phyloP scores from a whole-genome alignment of 2,329 filamentous ascomycete species.

The Cytospora schulzeri region DNA sequence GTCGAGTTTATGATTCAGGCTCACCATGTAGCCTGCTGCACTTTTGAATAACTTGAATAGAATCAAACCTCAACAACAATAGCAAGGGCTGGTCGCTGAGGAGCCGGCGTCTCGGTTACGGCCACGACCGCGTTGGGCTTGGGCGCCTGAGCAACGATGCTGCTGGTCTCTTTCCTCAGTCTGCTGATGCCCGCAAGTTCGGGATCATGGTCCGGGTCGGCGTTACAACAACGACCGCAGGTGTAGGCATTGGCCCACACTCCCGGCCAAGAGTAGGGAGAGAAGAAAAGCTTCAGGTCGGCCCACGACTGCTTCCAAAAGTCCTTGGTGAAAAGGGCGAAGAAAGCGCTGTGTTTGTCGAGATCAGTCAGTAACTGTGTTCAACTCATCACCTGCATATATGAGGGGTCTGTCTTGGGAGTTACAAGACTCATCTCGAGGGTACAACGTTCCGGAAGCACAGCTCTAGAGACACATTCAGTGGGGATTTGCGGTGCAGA shows the following conservation, averaged over 20 bases:
- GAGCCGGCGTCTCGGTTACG: background rate
- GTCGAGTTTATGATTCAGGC: no score
- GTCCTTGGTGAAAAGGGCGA: background rate
- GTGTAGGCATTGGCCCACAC: background rate
- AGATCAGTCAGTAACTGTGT: background rate
- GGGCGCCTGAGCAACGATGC: background rate
- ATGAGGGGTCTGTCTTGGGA: background rate
- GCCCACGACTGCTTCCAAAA: conserved; percentile 3
- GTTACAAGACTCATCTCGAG: background rate
- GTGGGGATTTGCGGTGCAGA: no score
- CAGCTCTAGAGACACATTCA: no score
- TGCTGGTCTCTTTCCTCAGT: background rate
- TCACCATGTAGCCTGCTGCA: background rate
- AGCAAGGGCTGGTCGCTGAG: background rate
- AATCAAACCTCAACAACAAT: conserved; percentile 1
- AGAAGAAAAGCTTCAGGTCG: background rate
- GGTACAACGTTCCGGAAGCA: no score
- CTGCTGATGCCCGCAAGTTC: conserved; percentile 20
- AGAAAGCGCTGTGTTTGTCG: background rate
- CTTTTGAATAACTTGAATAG: background rate
- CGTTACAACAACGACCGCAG: conserved; percentile 3
- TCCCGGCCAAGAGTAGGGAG: background rate
- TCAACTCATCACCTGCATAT: no score
- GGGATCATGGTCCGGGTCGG: background rate
- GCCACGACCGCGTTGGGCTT: background rate